Evolutionary conservation across 2,329 filamentous ascomycete genomes (phyloP).

Genomic region (Blastomyces emzantsi): DNA sequence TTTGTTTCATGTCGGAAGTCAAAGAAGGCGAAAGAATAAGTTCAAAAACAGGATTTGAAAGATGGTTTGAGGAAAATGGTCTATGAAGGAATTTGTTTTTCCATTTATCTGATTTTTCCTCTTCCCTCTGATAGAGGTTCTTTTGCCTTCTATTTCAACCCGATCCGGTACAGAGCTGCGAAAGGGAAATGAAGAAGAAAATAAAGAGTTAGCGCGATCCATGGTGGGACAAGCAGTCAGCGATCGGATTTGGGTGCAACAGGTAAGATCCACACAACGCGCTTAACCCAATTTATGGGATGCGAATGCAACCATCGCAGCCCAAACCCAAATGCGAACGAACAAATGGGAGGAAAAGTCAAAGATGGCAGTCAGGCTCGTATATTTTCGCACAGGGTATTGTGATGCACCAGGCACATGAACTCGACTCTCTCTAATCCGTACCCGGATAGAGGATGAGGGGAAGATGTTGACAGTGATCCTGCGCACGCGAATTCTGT

Average conservation of each 20-base stretch:
- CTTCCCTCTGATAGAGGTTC: neutral
- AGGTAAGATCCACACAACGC: slow-evolving; percentile 5
- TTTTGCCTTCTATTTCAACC: neutral
- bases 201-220: neutral
- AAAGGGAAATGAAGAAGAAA: neutral
- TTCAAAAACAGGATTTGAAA: neutral
- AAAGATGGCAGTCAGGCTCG: neutral
- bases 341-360: neutral
- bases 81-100: neutral
- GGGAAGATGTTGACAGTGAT: neutral
- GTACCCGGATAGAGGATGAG: too few relatives aligned
- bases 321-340: neutral
- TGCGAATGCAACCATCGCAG: slow-evolving; percentile 3
- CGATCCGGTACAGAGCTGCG: neutral
- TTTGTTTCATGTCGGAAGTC: neutral
- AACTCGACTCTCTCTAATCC: too few relatives aligned
- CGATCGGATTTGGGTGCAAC: neutral
- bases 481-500: neutral
- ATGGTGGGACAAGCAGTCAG: neutral
- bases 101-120: neutral
- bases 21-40: neutral
- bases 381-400: neutral
- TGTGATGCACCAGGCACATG: neutral
- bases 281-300: slow-evolving; percentile 6
- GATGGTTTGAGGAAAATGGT: neutral